A percentile compares a stretch with the other conserved stretches of the same genome.
Evolutionary conservation across 2,329 filamentous ascomycete species (phyloP).

Genomic region (Rhynchosporium graminicola): DNA sequence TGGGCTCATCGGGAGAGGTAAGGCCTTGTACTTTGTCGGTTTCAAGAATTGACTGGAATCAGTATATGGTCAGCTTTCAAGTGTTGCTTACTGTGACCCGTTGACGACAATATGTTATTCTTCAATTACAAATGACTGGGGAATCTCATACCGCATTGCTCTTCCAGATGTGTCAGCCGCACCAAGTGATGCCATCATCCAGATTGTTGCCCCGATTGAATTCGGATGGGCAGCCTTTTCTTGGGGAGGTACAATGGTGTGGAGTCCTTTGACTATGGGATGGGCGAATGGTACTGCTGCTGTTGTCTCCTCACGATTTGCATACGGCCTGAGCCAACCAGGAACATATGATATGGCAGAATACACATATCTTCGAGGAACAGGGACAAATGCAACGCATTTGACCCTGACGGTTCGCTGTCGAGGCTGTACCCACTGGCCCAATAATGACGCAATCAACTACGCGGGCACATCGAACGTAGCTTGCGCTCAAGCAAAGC

Average conservation of each 20-base stretch:
- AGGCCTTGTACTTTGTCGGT: not conserved
- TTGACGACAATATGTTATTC: constrained; percentile 26
- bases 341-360: constrained; percentile 18
- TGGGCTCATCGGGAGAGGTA: not conserved
- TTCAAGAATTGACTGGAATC: not conserved
- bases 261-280: constrained; percentile 26
- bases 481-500: constrained; percentile 12
- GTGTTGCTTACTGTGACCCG: constrained; percentile 20
- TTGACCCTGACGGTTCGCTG: constrained; percentile 20
- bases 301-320: constrained; percentile 22
- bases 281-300: constrained; percentile 25
- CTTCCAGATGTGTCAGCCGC: constrained; percentile 22
- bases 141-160: constrained; percentile 24
- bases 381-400: constrained; percentile 20
- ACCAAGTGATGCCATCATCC: constrained; percentile 26
- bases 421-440: constrained; percentile 20
- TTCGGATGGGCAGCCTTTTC: constrained; percentile 27
- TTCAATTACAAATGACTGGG: constrained; percentile 19
- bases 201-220: constrained; percentile 22
- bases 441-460: constrained; percentile 12
- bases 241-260: constrained; percentile 29
- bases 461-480: constrained; percentile 16
- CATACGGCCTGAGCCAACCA: constrained; percentile 22
- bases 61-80: constrained; percentile 7
- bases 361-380: constrained; percentile 23